Evolutionary conservation across 2,329 filamentous ascomycete genomes (phyloP).

Genomic region (Zymoseptoria crescenta): DNA sequence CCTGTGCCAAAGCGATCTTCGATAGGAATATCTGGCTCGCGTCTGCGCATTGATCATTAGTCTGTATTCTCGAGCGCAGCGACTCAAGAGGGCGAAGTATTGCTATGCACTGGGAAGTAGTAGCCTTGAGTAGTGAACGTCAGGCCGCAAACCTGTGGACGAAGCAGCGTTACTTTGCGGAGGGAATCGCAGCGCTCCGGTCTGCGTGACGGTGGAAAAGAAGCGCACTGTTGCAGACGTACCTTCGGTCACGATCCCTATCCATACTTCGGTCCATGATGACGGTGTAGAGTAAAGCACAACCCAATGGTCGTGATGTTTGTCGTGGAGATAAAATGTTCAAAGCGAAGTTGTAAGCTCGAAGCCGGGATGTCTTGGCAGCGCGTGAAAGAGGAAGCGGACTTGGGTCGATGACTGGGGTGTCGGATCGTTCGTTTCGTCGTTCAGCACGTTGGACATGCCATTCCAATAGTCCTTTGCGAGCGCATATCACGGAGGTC

Average conservation of each 20-base stretch:
- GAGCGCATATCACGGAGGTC: neutral
- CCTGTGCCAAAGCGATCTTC: constrained; percentile 30
- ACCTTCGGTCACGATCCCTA: constrained; percentile 38
- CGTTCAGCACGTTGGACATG: neutral
- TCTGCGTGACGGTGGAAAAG: neutral
- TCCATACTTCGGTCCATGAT: constrained; percentile 22
- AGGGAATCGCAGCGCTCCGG: too few relatives aligned
- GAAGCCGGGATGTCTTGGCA: neutral
- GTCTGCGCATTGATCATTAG: constrained; percentile 11
- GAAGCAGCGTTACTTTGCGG: neutral
- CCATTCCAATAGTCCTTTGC: neutral
- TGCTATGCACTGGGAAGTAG: neutral
- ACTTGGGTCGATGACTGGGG: neutral
- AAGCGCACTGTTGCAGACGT: constrained; percentile 19
- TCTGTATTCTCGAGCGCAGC: neutral
- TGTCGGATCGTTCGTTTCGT: neutral
- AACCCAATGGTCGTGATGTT: neutral
- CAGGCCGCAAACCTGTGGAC: neutral
- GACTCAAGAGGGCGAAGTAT: neutral
- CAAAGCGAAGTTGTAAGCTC: neutral
- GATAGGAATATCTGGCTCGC: constrained; percentile 22
- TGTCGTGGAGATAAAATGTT: neutral
- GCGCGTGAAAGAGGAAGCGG: neutral
- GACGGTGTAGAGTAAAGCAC: neutral
- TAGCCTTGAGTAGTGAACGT: neutral